Evolutionary conservation across 1,284 basidiomycete genomes (phyloP), one percentile per base, ranked within the genome.

Genomic region (Coniferiporia weirii): DNA sequence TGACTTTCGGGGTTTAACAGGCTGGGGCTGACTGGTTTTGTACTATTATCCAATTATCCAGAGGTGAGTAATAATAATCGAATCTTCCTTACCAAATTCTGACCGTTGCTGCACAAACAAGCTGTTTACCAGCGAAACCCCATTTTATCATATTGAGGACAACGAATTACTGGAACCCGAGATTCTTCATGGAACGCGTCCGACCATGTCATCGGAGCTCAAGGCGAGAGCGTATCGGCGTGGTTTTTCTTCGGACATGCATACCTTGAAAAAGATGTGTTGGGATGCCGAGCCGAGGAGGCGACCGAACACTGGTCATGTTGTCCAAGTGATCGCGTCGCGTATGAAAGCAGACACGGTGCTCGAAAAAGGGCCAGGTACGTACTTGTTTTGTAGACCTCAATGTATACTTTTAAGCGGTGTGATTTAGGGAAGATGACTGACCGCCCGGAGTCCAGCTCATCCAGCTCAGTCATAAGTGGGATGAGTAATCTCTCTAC

Each of bases 131-230:
- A 34, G 53, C 17, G 27, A 22, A 34, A 20, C 32, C 9, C 53
- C 53, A 3, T 46, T 55, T 35, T 17, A n/a, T 10, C 53, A 55
- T 55, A 45, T 55, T 13, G n/a, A 15, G 22, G 53, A 55, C 12
- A 19, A 43, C 2, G 34, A 45, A 20, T 46, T 32, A 12, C 17
- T 55, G 20, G 53, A 55, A 36, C 40, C 53, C 10, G 53, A 55
- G 46, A 46, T 55, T 20, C 15, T 55, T 2, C 43, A 47, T 46
- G 53, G 53, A 12, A 55, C 45, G 35, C 53, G 53, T 22, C 53
- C 53, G 17, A 55, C 20, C 22, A 47, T 55, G 53, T 46, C 53
- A 10, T n/a, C 45, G 17, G 53, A 46, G 27, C 53, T 45, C 8
- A 55, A 55, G 44, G 20, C 45, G 17, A 55, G 13, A 9, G 53